Evolutionary conservation across 2,329 filamentous ascomycete genomes (phyloP).

Genomic region (Penicillium sp.): DNA sequence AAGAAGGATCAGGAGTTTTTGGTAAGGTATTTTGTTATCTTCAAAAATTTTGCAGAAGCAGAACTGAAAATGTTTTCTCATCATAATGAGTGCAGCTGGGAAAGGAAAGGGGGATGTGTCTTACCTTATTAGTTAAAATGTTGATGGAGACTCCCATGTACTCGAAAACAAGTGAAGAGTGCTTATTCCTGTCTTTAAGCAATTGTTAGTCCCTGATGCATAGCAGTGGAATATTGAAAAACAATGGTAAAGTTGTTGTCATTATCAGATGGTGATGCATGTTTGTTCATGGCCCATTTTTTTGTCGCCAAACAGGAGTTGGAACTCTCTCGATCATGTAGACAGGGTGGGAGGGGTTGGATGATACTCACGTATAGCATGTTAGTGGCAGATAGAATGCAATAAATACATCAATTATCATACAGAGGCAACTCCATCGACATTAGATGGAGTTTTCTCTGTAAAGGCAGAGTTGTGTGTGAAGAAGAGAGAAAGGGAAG

Average conservation of each 20-base stretch:
- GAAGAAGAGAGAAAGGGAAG: constrained; percentile 23
- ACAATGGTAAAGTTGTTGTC: constrained; percentile 9
- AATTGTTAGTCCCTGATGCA: constrained; percentile 19
- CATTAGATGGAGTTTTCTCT: constrained; percentile 24
- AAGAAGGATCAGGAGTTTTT: constrained; percentile 50
- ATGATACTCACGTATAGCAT: constrained; percentile 29
- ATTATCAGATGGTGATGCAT: constrained; percentile 62
- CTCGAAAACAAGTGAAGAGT: constrained; percentile 1
- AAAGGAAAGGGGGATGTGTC: constrained; percentile 7
- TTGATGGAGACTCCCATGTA: constrained; percentile 4
- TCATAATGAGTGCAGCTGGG: constrained; percentile 37
- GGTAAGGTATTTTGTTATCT: constrained; percentile 60
- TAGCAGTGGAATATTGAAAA: constrained; percentile 5
- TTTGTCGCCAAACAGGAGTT: constrained; percentile 54
- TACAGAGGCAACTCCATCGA: constrained; percentile 6
- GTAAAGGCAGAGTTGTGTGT: constrained; percentile 16
- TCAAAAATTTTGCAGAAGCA: constrained; percentile 62
- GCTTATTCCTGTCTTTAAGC: constrained; percentile 13
- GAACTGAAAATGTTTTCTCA: constrained; percentile 60
- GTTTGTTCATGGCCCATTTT: constrained; percentile 58
- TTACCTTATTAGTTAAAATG: constrained; percentile 15
- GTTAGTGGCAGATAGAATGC: constrained; percentile 14
- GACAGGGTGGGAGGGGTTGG: constrained; percentile 17
- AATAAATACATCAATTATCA: background rate
- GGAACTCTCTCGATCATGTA: constrained; percentile 53